Percentiles rank a stretch among this genome's conserved stretches.
Evolutionary conservation across 805 yeast species (phyloP).

Genomic region (Yarrowia osloensis): DNA sequence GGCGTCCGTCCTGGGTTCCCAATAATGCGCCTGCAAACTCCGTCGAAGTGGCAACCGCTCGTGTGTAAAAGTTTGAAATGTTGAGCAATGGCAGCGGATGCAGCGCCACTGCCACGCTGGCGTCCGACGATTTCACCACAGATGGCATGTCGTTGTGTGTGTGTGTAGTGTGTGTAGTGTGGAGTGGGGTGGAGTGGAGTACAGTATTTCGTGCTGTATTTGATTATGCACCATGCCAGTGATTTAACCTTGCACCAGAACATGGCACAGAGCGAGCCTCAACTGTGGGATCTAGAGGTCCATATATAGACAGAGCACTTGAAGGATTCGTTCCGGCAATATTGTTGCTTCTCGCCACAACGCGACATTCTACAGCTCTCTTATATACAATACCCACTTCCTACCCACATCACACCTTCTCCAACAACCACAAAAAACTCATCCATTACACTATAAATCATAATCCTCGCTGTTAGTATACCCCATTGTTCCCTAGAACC

Average conservation of each 20-base stretch:
- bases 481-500: background rate
- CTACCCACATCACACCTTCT: background rate
- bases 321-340: no score
- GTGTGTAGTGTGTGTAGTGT: background rate
- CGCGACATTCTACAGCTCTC: no score
- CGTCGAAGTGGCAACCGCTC: slow-evolving; percentile 34
- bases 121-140: slow-evolving; percentile 2
- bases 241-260: background rate
- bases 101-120: slow-evolving; percentile 33
- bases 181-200: background rate
- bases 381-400: no score
- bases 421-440: background rate
- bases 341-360: no score
- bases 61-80: slow-evolving; percentile 43
- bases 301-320: no score
- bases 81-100: slow-evolving; percentile 45
- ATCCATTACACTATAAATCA: slow-evolving; percentile 12
- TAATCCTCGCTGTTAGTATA: slow-evolving; percentile 5
- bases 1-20: slow-evolving; percentile 40
- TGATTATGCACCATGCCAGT: slow-evolving; percentile 1
- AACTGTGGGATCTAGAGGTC: background rate
- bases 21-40: slow-evolving; percentile 42
- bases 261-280: background rate
- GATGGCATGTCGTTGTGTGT: background rate
- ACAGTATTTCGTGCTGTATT: background rate